Percentiles rank a stretch among this genome's conserved stretches.
Conservation (phyloP, 257 asterid species). For the Solanum lignicaule region DNA sequence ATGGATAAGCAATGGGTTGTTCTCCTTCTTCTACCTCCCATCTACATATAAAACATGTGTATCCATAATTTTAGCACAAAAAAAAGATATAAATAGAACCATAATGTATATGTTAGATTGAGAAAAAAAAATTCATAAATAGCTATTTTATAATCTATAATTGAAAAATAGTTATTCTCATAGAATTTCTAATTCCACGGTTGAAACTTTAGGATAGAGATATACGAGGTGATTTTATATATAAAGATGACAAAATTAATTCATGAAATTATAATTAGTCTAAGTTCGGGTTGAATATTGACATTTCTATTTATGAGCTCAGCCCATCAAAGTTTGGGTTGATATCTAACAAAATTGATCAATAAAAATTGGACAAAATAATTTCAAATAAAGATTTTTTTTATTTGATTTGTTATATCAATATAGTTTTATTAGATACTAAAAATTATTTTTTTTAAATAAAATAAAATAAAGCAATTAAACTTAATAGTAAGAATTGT, state of each 20-base stretch:
- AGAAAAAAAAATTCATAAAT: background rate
- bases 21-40: conserved; percentile 61
- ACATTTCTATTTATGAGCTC: too few species aligned
- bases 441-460: too few species aligned
- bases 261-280: background rate
- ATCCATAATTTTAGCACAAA: background rate
- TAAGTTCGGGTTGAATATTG: background rate
- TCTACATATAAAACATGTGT: conserved; percentile 9
- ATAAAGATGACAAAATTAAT: too few species aligned
- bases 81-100: background rate
- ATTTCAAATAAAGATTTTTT: too few species aligned
- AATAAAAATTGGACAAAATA: background rate
- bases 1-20: conserved; percentile 58
- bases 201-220: background rate
- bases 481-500: background rate
- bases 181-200: background rate
- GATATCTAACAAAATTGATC: too few species aligned
- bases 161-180: background rate
- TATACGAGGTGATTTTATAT: background rate
- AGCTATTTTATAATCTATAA: background rate
- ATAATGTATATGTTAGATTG: background rate
- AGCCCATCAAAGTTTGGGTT: background rate
- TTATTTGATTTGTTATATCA: background rate
- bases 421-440: background rate
- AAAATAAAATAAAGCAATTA: background rate